Percentiles rank a stretch among this genome's conserved stretches.
Evolutionary conservation across 1,284 basidiomycete genomes (phyloP).

Genomic region (Spongiforma sp.): DNA sequence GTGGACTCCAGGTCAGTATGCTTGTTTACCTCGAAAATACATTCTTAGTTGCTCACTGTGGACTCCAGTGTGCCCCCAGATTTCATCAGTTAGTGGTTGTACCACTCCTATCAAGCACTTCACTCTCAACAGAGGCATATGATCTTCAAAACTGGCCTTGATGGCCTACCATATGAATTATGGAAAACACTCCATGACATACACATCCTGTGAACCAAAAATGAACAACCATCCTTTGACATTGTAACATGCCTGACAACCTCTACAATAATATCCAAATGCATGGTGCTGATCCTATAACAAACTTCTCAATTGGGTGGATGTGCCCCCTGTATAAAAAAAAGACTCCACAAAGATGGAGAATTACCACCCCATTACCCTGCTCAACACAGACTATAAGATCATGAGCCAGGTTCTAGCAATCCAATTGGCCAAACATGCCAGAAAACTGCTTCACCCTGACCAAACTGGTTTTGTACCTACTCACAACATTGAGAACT

Average conservation of each 20-base stretch:
- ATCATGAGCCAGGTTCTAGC: conserved; percentile 7
- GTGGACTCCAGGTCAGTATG: too few relatives aligned
- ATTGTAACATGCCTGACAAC: not conserved
- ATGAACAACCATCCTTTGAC: not conserved
- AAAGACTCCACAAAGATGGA: conserved; percentile 6
- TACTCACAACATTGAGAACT: not conserved
- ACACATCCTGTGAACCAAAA: not conserved
- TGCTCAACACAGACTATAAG: conserved; percentile 20
- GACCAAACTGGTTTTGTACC: conserved; percentile 18
- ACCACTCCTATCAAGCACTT: too few relatives aligned
- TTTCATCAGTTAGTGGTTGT: too few relatives aligned
- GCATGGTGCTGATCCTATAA: not conserved
- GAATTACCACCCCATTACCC: conserved; percentile 16
- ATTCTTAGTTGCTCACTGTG: too few relatives aligned
- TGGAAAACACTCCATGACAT: not conserved
- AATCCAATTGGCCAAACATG: not conserved
- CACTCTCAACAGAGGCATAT: too few relatives aligned
- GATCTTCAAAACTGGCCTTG: not conserved
- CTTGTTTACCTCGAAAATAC: too few relatives aligned
- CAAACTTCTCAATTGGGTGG: not conserved
- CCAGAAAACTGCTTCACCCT: too few relatives aligned
- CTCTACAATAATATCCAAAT: conserved; percentile 13
- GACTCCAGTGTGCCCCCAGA: too few relatives aligned
- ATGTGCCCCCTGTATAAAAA: conserved; percentile 19
- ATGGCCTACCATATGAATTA: not conserved